Conservation (phyloP, 140 eudicot species). For the Cichorium intybus region DNA sequence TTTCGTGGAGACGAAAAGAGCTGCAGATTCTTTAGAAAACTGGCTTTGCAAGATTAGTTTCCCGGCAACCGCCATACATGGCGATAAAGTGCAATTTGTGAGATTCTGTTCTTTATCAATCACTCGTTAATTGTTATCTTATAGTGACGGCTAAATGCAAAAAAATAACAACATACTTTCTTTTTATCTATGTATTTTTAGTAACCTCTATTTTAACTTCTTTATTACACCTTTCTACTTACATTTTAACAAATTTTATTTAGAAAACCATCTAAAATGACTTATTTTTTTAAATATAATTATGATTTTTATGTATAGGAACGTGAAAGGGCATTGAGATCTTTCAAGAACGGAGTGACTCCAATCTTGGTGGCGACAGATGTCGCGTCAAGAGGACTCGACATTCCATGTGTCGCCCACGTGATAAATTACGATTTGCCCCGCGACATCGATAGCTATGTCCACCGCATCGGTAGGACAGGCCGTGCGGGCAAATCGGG, state of each 20-base stretch:
- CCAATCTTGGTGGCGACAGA: constrained; percentile 80
- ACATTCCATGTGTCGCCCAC: constrained; percentile 67
- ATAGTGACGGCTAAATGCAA: background rate
- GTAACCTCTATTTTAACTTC: no score
- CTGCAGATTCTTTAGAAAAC: constrained; percentile 53
- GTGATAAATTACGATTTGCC: constrained; percentile 76
- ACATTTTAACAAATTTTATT: no score
- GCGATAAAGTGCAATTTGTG: constrained; percentile 72
- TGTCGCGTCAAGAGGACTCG: constrained; percentile 77
- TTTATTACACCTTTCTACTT: no score
- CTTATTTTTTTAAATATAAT: no score
- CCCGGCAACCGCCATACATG: constrained; percentile 68
- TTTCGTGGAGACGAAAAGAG: constrained; percentile 75
- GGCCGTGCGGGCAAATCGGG: constrained; percentile 91
- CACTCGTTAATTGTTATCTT: background rate
- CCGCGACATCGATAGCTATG: constrained; percentile 62
- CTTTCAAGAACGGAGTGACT: constrained; percentile 49
- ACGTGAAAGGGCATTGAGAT: constrained; percentile 58
- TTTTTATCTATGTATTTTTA: background rate
- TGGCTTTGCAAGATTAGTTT: constrained; percentile 58
- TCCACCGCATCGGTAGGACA: constrained; percentile 78
- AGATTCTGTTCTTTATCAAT: background rate
- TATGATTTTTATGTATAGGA: constrained; percentile 35
- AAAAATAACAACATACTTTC: background rate
- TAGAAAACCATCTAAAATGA: no score